Conservation (phyloP, 73 alveolate species). For the Tetrahymena thermophila region DNA sequence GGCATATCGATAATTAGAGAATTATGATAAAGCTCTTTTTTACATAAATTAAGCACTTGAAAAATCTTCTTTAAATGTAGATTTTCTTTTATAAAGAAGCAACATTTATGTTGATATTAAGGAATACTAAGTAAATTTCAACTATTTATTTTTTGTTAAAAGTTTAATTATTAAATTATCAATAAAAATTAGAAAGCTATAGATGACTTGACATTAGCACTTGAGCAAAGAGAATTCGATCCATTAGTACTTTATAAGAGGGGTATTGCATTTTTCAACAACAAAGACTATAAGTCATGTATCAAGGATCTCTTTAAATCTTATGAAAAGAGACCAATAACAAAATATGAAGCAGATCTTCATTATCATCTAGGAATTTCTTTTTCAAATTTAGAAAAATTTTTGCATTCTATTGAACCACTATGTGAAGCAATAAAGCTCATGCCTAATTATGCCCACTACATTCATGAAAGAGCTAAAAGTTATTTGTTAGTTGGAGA, state of each 20-base stretch:
- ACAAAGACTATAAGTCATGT: slow-evolving; percentile 56
- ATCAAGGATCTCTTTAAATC: slow-evolving; percentile 65
- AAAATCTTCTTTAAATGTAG: slow-evolving; percentile 45
- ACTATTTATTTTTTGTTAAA: neutral
- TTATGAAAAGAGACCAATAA: slow-evolving; percentile 56
- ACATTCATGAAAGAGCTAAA: slow-evolving; percentile 89
- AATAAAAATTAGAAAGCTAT: slow-evolving; percentile 44
- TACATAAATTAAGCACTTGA: slow-evolving; percentile 61
- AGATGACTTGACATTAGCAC: slow-evolving; percentile 59
- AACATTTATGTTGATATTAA: slow-evolving; percentile 50
- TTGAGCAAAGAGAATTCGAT: slow-evolving; percentile 53
- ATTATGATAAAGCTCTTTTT: slow-evolving; percentile 72
- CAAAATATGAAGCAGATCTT: slow-evolving; percentile 79
- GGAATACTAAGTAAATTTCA: slow-evolving; percentile 2
- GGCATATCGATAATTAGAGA: slow-evolving; percentile 60
- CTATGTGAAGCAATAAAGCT: slow-evolving; percentile 51
- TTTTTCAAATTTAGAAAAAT: slow-evolving; percentile 68
- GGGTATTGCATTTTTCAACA: slow-evolving; percentile 71
- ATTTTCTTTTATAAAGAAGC: slow-evolving; percentile 69
- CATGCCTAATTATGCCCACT: slow-evolving; percentile 52
- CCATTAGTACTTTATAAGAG: slow-evolving; percentile 71
- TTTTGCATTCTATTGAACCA: slow-evolving; percentile 76
- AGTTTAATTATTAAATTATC: neutral
- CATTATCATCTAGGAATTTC: slow-evolving; percentile 86
- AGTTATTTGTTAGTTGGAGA: slow-evolving; percentile 74